Base-by-base conservation (phyloP, 306 rosid species). In the Castanospermum australe region DNA sequence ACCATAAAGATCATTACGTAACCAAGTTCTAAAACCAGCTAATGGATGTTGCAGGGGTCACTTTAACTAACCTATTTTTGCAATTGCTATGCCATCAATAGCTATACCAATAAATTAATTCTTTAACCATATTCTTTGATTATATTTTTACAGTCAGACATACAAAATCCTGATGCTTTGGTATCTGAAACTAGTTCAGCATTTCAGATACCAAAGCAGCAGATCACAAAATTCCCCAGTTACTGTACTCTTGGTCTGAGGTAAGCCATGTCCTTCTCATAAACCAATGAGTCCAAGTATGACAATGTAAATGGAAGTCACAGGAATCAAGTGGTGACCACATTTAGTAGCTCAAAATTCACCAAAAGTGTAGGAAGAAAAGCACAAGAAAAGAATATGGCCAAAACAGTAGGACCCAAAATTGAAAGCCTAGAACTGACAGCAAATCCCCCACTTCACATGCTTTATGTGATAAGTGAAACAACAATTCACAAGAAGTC, bases 371-470 rank as follows among this genome's bases (percentile, higher is more conserved):
- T 5, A 12, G 51, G 73, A 35, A 35, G 66, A 39, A 35, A 13
- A 32, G 32, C 44, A 42, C 47, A 12, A 14, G 69, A 14, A 20
- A 12, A n/a, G 45, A 63, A 30, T 32, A 4, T 51, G 50, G 73
- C 84, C 52, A 66, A 57, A 52, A 52, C 32, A 22, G 54, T 56
- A 33, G 70, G 74, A 79, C 66, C 79, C 80, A 75, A 70, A 39
- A 15, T 54, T 41, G 25, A 80, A 77, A 75, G 35, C 73, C 25
- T 65, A 39, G 32, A 44, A 64, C 18, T 50, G 67, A 39, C 79
- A 62, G 41, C 52, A 80, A 68, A 42, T 44, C 81, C 67, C 67
- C 84, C 82, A 81, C 60, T 52, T 81, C 88, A 85, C 91, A 81
- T 78, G 89, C 73, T 60, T 61, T 59, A 59, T 57, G 84, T 81